Evolutionary conservation across 2,329 filamentous ascomycete genomes (phyloP), one percentile per base, ranked within the genome.

Genomic region (Ophiosphaerella narmari): DNA sequence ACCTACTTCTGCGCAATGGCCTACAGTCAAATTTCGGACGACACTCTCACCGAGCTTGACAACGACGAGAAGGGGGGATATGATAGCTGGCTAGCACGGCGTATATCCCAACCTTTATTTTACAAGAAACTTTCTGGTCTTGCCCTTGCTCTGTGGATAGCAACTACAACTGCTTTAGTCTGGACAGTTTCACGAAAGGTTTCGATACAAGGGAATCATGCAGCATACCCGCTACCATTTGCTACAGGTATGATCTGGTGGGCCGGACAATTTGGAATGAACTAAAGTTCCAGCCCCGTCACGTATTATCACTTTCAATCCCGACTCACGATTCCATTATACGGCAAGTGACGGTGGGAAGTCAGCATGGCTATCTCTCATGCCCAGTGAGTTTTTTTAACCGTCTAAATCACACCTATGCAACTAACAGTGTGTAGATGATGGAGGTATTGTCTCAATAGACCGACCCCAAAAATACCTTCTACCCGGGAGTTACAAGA

Each of bases 401-500:
- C 12, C 8, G 14, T 31, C 24, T 3, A n/a, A 26, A 21, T 21
- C 29, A 14, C 13, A 26, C 12, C 21, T 16, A 24, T 36, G 32
- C 41, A 34, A 46, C 44, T 4, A 37, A 5, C 4, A 35, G 8
- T 7, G 7, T 23, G 13, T 9, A 52, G 50, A 46, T 31, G 50
- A 45, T 9, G 38, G 41, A 8, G 32, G 50, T 11, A 46, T 52
- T 23, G 29, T 52, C 32, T 49, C 40, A 9, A 33, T 45, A 32
- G 7, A 14, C 11, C 24, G 41, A 11, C 38, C 50, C 18, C 23
- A 24, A 23, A 52, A 44, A 7, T 49, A 49, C 40, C 45, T 37
- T 18, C 32, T 52, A 21, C 35, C 40, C n/a, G 13, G 16, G 16
- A 52, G 49, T 23, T 52, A 52, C 24, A 49, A 45, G 40, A 34